These are phyloP conservation scores for Euphorbia schlechtendalii DNA, from an alignment of 441 rosid genomes.

Conservation along the genomic window DNA sequence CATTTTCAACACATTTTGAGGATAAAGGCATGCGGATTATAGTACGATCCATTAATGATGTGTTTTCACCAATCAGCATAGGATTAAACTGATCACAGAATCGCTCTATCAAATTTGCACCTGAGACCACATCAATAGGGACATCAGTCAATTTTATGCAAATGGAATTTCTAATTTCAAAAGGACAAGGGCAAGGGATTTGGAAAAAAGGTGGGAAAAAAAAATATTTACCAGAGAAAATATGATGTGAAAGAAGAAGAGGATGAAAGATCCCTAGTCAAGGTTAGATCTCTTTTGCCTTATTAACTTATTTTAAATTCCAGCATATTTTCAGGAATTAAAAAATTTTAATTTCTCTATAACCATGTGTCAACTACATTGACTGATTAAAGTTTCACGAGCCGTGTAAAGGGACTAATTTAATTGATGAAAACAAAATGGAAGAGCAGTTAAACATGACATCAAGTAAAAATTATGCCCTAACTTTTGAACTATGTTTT, in stretches of 20 bases:
- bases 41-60: conserved; percentile 78
- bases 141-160: conserved; percentile 7
- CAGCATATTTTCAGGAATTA: neutral
- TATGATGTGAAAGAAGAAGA: neutral
- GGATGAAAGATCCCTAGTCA: neutral
- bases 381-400: neutral
- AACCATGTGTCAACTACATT: neutral
- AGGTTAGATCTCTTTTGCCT: neutral
- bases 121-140: conserved; percentile 35
- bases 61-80: conserved; percentile 71
- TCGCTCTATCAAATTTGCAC: conserved; percentile 77
- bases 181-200: neutral
- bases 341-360: neutral
- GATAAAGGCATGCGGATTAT: conserved; percentile 95
- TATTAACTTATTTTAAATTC: neutral
- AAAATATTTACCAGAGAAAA: neutral
- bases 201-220: too few relatives aligned
- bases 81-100: conserved; percentile 89
- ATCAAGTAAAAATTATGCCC: neutral
- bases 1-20: conserved; percentile 67
- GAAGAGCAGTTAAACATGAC: neutral
- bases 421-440: neutral
- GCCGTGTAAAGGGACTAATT: neutral
- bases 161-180: neutral
- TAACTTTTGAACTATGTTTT: neutral